These are phyloP conservation scores for Moricandia arvensis DNA, from an alignment of 345 rosid genomes.

Conservation along the genomic window DNA sequence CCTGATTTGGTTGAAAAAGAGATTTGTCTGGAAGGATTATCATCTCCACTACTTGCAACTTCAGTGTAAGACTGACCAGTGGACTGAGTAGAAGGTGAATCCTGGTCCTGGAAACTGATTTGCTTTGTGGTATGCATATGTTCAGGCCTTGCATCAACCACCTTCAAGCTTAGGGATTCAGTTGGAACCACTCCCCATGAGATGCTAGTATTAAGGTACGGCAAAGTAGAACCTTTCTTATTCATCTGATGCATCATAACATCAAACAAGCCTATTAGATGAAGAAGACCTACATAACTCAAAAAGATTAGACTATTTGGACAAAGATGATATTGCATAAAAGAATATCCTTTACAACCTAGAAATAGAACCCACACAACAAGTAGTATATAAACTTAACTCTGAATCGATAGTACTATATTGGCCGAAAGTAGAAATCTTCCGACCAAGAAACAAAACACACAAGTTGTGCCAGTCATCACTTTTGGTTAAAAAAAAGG, in stretches of 20 bases:
- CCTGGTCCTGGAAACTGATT: constrained; percentile 60
- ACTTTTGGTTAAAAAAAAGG: constrained; percentile 28
- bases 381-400: background rate
- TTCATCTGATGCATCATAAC: constrained; percentile 50
- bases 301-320: background rate
- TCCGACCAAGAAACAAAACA: constrained; percentile 35
- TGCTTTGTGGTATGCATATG: constrained; percentile 43
- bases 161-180: constrained; percentile 50
- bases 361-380: constrained; percentile 1
- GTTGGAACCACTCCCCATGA: constrained; percentile 44
- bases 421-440: constrained; percentile 27
- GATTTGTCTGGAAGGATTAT: constrained; percentile 36
- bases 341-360: background rate
- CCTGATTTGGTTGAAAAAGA: constrained; percentile 37
- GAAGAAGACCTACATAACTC: constrained; percentile 17
- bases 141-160: constrained; percentile 45
- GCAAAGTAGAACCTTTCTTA: constrained; percentile 42
- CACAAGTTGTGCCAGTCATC: background rate
- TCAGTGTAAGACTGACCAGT: constrained; percentile 65
- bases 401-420: constrained; percentile 29
- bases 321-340: background rate
- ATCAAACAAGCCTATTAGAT: background rate
- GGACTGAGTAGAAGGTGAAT: constrained; percentile 67
- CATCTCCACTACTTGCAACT: constrained; percentile 53
- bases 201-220: constrained; percentile 41